These are phyloP conservation scores for Boletus sp. DNA, from an alignment of 1,284 basidiomycete species.

Conservation along the genomic window DNA sequence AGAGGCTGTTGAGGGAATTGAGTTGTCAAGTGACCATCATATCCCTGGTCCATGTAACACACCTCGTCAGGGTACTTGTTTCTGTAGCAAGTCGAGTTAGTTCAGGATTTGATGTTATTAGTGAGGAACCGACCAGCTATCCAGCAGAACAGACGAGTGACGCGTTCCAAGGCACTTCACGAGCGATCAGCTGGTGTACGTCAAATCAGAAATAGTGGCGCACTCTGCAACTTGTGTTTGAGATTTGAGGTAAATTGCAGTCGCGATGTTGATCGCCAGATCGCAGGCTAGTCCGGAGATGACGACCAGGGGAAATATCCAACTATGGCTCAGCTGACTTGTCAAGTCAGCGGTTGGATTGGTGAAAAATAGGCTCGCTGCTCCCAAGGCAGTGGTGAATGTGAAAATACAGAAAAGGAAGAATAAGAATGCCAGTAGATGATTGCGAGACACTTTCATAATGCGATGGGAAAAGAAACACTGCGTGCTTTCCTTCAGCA, in stretches of 20 bases:
- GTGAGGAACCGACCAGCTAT: conserved; percentile 21
- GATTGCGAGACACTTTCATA: conserved; percentile 21
- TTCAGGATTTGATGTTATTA: background rate
- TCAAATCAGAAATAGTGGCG: background rate
- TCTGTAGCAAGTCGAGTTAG: conserved; percentile 22
- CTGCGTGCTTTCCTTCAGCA: conserved; percentile 11
- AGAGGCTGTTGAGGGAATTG: conserved; percentile 13
- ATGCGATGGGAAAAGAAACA: conserved; percentile 31
- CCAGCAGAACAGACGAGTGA: conserved; percentile 13
- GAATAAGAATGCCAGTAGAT: conserved; percentile 18
- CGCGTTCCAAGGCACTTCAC: conserved; percentile 8
- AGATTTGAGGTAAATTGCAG: conserved; percentile 19
- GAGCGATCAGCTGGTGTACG: background rate
- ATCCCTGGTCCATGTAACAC: background rate
- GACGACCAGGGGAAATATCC: conserved; percentile 28
- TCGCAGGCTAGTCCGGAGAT: conserved; percentile 28
- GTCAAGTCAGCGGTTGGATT: conserved; percentile 6
- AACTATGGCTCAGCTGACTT: conserved; percentile 17
- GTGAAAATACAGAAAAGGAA: conserved; percentile 27
- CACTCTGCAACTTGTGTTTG: conserved; percentile 14
- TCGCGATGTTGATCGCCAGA: conserved; percentile 18
- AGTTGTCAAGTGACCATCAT: background rate
- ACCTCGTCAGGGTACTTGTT: conserved; percentile 27
- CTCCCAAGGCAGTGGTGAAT: conserved; percentile 29
- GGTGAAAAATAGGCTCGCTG: conserved; percentile 27